Percentiles rank a stretch among this genome's conserved stretches.
Evolutionary conservation across 306 rosid genomes (phyloP).

Genomic region (Biancaea sappan): DNA sequence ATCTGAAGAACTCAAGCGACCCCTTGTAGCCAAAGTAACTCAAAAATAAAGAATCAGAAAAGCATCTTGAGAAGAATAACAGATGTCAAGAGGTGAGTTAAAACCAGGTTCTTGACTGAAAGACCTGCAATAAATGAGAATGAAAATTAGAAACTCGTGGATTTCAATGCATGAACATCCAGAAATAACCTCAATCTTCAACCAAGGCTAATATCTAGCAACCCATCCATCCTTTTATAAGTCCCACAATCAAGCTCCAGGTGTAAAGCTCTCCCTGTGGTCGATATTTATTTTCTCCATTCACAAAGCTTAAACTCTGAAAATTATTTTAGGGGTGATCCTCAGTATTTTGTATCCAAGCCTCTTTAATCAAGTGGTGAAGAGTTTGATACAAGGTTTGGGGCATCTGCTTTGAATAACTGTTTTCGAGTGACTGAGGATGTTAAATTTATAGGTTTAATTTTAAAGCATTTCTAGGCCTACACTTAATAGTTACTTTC

Average conservation of each 20-base stretch:
- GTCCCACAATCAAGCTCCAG: background rate
- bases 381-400: background rate
- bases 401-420: background rate
- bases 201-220: background rate
- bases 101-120: constrained; percentile 40
- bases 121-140: constrained; percentile 36
- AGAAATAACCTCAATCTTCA: background rate
- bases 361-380: background rate
- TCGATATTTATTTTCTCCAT: too few species aligned
- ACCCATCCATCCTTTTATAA: background rate
- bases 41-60: constrained; percentile 23
- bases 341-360: background rate
- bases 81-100: constrained; percentile 36
- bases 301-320: background rate
- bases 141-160: background rate
- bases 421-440: background rate
- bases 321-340: background rate
- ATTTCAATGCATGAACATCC: background rate
- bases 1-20: background rate
- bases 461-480: background rate
- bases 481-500: background rate
- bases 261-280: too few species aligned
- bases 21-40: constrained; percentile 21
- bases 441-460: background rate
- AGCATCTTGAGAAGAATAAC: constrained; percentile 35